Evolutionary conservation across 345 rosid genomes (phyloP).

Genomic region (Populus pruinosa): DNA sequence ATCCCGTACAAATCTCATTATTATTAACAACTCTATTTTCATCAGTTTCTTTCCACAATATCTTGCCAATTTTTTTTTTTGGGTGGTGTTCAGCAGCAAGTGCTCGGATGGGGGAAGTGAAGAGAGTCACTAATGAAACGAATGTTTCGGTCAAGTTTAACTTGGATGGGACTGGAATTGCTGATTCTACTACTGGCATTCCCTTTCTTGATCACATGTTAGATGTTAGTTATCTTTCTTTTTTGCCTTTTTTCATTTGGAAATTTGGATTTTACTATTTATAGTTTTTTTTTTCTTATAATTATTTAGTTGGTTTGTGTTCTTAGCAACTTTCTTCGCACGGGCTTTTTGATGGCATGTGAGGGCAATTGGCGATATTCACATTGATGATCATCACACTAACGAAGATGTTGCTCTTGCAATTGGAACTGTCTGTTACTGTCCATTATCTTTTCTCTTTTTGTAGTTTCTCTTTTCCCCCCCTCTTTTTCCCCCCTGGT

Average conservation of each 20-base stretch:
- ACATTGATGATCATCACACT: slow-evolving; percentile 90
- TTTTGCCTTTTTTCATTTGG: not conserved
- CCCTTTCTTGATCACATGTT: slow-evolving; percentile 94
- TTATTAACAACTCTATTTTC: not conserved
- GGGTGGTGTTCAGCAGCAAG: not conserved
- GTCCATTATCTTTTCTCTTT: not conserved
- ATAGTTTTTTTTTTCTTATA: not conserved
- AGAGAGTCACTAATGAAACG: slow-evolving; percentile 82
- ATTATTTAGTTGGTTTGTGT: not conserved
- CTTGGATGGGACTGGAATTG: slow-evolving; percentile 77
- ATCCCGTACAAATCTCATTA: slow-evolving; percentile 18
- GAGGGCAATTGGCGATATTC: slow-evolving; percentile 83
- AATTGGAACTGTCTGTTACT: slow-evolving; percentile 63
- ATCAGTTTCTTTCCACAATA: not conserved
- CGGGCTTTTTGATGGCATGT: slow-evolving; percentile 83
- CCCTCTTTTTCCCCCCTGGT: no score
- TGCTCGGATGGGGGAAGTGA: slow-evolving; percentile 69
- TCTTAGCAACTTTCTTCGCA: slow-evolving; percentile 92
- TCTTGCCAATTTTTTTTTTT: not conserved
- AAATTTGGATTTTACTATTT: not conserved
- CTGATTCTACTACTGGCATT: slow-evolving; percentile 72
- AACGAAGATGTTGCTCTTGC: slow-evolving; percentile 95
- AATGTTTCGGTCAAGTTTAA: slow-evolving; percentile 70
- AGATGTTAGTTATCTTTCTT: slow-evolving; percentile 42
- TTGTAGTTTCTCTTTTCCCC: no score